Evolutionary conservation across 2,329 filamentous ascomycete genomes (phyloP).

Genomic region (Juglanconis sp.): DNA sequence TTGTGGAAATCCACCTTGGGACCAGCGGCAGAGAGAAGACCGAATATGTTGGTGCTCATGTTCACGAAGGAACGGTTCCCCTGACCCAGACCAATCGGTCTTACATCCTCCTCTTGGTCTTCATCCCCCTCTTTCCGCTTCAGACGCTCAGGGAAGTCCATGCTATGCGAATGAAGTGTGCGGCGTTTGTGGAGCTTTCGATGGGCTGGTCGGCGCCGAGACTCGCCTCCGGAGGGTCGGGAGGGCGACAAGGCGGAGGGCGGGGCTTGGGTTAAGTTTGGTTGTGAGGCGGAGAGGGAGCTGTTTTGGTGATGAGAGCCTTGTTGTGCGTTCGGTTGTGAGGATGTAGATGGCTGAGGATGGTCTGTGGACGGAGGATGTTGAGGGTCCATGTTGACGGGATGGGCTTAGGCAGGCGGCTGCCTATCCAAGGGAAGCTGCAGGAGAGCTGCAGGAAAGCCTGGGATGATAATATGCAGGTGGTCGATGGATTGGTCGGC

Average conservation of each 20-base stretch:
- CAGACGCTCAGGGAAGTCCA: conserved; percentile 53
- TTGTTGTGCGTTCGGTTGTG: not conserved
- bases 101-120: conserved; percentile 47
- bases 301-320: conserved; percentile 1
- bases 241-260: conserved; percentile 18
- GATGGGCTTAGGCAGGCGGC: conserved; percentile 13
- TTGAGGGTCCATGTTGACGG: conserved; percentile 14
- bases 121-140: conserved; percentile 46
- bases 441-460: conserved; percentile 8
- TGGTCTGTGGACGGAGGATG: conserved; percentile 2
- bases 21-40: conserved; percentile 84
- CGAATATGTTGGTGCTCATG: conserved; percentile 94
- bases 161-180: conserved; percentile 28
- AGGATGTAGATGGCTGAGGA: conserved; percentile 7
- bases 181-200: conserved; percentile 43
- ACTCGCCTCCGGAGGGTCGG: conserved; percentile 29
- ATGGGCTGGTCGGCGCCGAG: conserved; percentile 34
- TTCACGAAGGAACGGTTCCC: conserved; percentile 48
- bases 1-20: conserved; percentile 79
- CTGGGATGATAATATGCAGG: not conserved
- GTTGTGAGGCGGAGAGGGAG: conserved; percentile 1
- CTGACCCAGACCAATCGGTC: conserved; percentile 47
- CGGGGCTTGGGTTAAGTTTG: conserved; percentile 2
- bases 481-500: not conserved
- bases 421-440: conserved; percentile 13